Conservation (phyloP, 148 eudicot genomes). For the Drosera capensis region DNA sequence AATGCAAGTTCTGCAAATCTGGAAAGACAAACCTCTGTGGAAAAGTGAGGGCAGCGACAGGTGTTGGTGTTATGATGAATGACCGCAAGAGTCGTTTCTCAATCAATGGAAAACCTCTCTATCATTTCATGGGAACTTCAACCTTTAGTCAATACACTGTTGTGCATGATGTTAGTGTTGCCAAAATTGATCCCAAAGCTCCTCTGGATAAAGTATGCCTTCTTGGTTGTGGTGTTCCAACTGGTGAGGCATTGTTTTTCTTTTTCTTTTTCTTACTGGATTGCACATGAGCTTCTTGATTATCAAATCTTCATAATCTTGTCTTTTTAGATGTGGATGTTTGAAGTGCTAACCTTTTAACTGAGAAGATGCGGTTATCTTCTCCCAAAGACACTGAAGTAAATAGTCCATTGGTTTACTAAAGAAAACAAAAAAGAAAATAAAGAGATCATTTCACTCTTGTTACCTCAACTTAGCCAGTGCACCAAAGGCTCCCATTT, state of each 20-base stretch:
- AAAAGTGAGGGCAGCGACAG: constrained; percentile 87
- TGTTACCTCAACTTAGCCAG: too few relatives aligned
- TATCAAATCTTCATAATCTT: background rate
- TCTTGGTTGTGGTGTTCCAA: constrained; percentile 98
- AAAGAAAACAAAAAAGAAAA: too few relatives aligned
- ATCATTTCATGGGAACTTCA: constrained; percentile 99
- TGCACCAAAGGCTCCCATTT: too few relatives aligned
- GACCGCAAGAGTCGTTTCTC: constrained; percentile 94
- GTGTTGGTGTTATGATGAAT: constrained; percentile 94
- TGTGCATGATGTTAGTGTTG: constrained; percentile 98
- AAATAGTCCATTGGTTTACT: too few relatives aligned
- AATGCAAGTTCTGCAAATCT: constrained; percentile 95
- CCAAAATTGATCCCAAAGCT: constrained; percentile 85
- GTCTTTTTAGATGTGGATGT: background rate
- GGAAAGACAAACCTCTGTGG: constrained; percentile 99
- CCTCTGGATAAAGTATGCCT: constrained; percentile 98
- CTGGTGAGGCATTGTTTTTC: constrained; percentile 27
- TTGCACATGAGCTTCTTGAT: too few relatives aligned
- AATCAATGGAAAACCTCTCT: constrained; percentile 73
- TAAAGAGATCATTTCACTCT: too few relatives aligned
- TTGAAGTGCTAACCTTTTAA: too few relatives aligned
- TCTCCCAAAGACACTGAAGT: too few relatives aligned
- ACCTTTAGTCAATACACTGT: constrained; percentile 98
- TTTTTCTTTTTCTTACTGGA: background rate
- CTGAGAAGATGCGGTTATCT: too few relatives aligned